Evolutionary conservation across 192 early-diverging fungal species (phyloP).

Genomic region (Lobosporangium transversale): DNA sequence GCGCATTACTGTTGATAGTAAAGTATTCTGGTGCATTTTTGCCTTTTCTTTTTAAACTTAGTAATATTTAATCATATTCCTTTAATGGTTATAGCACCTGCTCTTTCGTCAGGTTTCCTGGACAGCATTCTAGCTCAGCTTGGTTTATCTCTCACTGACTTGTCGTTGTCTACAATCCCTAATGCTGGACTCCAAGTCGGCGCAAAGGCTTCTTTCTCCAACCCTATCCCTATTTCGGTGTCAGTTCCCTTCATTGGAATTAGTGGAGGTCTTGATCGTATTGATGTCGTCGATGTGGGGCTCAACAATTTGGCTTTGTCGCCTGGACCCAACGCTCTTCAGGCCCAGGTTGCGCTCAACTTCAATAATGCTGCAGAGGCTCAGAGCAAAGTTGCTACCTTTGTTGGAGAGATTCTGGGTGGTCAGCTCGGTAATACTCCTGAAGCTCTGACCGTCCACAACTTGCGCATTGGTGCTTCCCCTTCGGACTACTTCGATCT

Average conservation of each 20-base stretch:
- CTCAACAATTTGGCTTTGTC: slow-evolving; percentile 24
- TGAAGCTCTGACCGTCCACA: slow-evolving; percentile 41
- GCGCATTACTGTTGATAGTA: neutral
- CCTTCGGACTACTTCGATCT: slow-evolving; percentile 50
- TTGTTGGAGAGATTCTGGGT: slow-evolving; percentile 33
- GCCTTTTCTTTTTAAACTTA: too few relatives aligned
- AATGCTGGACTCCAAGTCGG: slow-evolving; percentile 45
- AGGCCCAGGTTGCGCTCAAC: slow-evolving; percentile 34
- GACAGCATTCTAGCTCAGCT: slow-evolving; percentile 26
- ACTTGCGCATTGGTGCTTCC: slow-evolving; percentile 48
- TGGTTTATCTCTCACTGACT: slow-evolving; percentile 28
- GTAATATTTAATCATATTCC: neutral
- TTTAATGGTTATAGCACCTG: slow-evolving; percentile 8
- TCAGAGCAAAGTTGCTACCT: slow-evolving; percentile 41
- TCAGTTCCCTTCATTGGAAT: slow-evolving; percentile 49
- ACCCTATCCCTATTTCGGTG: slow-evolving; percentile 46
- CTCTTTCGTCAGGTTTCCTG: slow-evolving; percentile 26
- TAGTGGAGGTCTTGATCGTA: slow-evolving; percentile 35
- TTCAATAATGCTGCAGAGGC: slow-evolving; percentile 41
- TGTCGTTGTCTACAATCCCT: slow-evolving; percentile 41
- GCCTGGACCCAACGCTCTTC: slow-evolving; percentile 36
- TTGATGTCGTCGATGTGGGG: slow-evolving; percentile 40
- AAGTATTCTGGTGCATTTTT: too few relatives aligned
- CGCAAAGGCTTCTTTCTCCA: slow-evolving; percentile 35
- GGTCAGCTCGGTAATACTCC: slow-evolving; percentile 47